Conservation (phyloP, 2,329 filamentous ascomycete genomes). For the Cytospora chrysosperma region DNA sequence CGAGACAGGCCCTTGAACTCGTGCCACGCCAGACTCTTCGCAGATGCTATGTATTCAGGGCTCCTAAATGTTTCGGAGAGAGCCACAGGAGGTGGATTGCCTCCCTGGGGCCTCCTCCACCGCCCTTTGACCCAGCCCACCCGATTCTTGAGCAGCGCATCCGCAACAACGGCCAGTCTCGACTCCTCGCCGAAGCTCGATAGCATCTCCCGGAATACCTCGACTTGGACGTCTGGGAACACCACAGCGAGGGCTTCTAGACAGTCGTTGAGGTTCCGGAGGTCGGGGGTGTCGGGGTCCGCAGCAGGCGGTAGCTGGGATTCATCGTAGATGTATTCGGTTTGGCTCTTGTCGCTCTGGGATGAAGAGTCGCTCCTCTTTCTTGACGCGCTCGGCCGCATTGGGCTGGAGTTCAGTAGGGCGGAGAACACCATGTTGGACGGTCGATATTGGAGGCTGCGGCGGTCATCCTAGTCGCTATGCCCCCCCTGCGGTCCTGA, state of each 20-base stretch:
- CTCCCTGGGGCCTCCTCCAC: conserved; percentile 45
- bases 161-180: conserved; percentile 72
- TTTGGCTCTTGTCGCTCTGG: conserved; percentile 29
- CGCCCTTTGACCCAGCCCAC: conserved; percentile 70
- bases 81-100: conserved; percentile 40
- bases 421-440: conserved; percentile 49
- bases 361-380: conserved; percentile 34
- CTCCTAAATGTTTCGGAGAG: conserved; percentile 67
- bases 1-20: conserved; percentile 75
- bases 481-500: background rate
- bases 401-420: conserved; percentile 38
- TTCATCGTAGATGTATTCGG: conserved; percentile 56
- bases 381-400: conserved; percentile 27
- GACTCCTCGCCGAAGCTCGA: conserved; percentile 73
- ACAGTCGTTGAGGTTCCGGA: conserved; percentile 67
- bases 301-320: conserved; percentile 47
- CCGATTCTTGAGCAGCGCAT: conserved; percentile 71
- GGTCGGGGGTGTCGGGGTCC: conserved; percentile 56
- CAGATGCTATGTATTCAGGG: conserved; percentile 65
- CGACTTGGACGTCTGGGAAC: conserved; percentile 78
- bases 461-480: conserved; percentile 8
- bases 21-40: conserved; percentile 64
- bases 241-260: conserved; percentile 68
- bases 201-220: conserved; percentile 82
- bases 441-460: conserved; percentile 35